Base-by-base conservation (phyloP, 176 grass and related monocot species). In the Oryza glaberrima region DNA sequence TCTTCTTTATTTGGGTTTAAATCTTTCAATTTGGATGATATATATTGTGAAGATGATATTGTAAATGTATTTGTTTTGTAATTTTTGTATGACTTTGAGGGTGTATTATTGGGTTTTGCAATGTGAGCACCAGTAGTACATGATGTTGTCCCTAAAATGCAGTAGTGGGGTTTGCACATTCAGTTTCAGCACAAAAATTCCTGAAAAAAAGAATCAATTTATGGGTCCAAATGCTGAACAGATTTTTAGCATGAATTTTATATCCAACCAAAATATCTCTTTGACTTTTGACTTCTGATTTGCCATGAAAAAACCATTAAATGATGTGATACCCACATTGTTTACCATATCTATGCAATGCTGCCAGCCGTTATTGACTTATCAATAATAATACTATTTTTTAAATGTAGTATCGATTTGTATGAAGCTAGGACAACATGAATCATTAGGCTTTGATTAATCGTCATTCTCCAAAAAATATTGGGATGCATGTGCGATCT, bases 371-470 rank as follows among this genome's bases (percentile, higher is more conserved):
- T 63, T 63, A 63, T 23, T 23, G n/a, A 63, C 58, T 23, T 63
- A 63, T 23, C 58, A 23, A 63, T 63, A 20, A 63, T 23, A 23
- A 23, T 23, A 23, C 7, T 23, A n/a, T 63, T 63, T 61, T 63
- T 22, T 16, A 23, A 63, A 63, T 63, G 58, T 23, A 23, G 58
- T 23, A 23, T 63, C 58, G 58, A 9, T 23, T 11, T 63, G 58
- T 23, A 23, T 63, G 3, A 63, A 63, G 58, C 47, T 64, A 54
- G 19, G 6, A 12, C 44, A 16, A 77, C 68, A 51, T 43, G 23
- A 23, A 86, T 82, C 17, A 72, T 86, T 46, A 70, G 17, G 4
- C 16, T 8, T 75, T 77, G 72, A 56, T 56, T 81, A 80, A 52
- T 34, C 1, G 22, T 20, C 76, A 25, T 11, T 49, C 13, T 4